Evolutionary conservation across 139 green algal species (phyloP).

Genomic region (Chlamydomonas sphaeroides): DNA sequence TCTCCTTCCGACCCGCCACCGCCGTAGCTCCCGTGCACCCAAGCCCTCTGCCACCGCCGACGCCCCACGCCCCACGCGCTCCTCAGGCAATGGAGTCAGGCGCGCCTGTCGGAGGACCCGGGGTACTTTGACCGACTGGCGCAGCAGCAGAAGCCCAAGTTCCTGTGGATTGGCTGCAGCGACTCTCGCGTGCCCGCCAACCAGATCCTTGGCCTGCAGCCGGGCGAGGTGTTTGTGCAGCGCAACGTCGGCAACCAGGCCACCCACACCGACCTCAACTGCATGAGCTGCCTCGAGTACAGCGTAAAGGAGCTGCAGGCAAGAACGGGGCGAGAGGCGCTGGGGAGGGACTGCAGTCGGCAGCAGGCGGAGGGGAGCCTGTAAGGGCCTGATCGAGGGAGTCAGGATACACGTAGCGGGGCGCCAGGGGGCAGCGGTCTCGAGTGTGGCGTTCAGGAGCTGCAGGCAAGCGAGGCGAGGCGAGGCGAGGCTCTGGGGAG

Average conservation of each 20-base stretch:
- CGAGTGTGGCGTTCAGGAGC: too few relatives aligned
- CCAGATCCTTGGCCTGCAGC: conserved; percentile 70
- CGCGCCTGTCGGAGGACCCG: conserved; percentile 17
- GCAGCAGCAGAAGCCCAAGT: conserved; percentile 70
- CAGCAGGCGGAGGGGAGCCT: too few relatives aligned
- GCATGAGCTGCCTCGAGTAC: conserved; percentile 82
- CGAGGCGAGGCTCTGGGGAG: too few relatives aligned
- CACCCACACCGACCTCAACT: conserved; percentile 85
- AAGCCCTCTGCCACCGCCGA: too few relatives aligned
- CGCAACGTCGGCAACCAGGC: conserved; percentile 88
- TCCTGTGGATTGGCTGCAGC: conserved; percentile 86
- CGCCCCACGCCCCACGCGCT: too few relatives aligned
- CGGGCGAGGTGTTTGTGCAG: conserved; percentile 86
- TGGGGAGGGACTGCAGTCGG: too few relatives aligned
- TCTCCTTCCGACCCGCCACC: background rate
- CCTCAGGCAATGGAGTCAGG: conserved; percentile 2
- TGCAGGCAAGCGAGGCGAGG: too few relatives aligned
- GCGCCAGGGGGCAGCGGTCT: too few relatives aligned
- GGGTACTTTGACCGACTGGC: conserved; percentile 37
- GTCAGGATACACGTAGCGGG: too few relatives aligned
- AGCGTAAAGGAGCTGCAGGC: conserved; percentile 75
- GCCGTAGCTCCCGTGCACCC: too few relatives aligned
- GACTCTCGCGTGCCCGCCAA: conserved; percentile 75
- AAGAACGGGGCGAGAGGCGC: too few relatives aligned
- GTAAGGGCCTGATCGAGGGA: too few relatives aligned